A percentile compares a stretch with the other conserved stretches of the same genome.
These are phyloP conservation scores for Hericium erinaceus DNA, from an alignment of 768 basidiomycete species.

Conservation along the genomic window DNA sequence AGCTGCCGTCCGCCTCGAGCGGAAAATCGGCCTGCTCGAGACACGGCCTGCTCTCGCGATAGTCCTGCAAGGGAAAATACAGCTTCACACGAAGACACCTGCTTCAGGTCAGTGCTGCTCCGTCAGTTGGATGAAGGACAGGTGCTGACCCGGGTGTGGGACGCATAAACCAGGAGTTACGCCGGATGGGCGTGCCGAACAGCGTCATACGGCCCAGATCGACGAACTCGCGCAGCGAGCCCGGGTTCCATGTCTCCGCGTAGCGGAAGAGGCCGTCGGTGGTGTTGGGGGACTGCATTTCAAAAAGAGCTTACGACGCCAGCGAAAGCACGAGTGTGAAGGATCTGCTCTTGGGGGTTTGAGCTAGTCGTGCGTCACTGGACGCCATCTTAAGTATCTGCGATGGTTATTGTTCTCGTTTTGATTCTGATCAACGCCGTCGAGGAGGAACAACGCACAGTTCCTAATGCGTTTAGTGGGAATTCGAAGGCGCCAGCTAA, in stretches of 20 bases:
- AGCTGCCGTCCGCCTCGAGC: conserved; percentile 6
- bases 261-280: neutral
- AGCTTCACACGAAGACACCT: conserved; percentile 13
- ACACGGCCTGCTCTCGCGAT: neutral
- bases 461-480: too few species aligned
- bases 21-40: conserved; percentile 13
- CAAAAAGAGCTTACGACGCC: too few species aligned
- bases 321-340: too few species aligned
- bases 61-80: conserved; percentile 1
- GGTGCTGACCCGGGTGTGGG: neutral
- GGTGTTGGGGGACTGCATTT: neutral
- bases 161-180: neutral
- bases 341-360: too few species aligned
- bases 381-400: too few species aligned
- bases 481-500: too few species aligned
- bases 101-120: too few species aligned
- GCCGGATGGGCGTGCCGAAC: conserved; percentile 3
- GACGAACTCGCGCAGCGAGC: neutral
- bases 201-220: neutral
- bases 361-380: too few species aligned
- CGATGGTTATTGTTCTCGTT: too few species aligned
- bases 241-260: neutral
- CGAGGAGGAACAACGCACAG: too few species aligned
- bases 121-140: too few species aligned
- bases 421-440: too few species aligned